These are phyloP conservation scores for Tremellales sp. DNA, from an alignment of 1,284 basidiomycete genomes.

Conservation along the genomic window DNA sequence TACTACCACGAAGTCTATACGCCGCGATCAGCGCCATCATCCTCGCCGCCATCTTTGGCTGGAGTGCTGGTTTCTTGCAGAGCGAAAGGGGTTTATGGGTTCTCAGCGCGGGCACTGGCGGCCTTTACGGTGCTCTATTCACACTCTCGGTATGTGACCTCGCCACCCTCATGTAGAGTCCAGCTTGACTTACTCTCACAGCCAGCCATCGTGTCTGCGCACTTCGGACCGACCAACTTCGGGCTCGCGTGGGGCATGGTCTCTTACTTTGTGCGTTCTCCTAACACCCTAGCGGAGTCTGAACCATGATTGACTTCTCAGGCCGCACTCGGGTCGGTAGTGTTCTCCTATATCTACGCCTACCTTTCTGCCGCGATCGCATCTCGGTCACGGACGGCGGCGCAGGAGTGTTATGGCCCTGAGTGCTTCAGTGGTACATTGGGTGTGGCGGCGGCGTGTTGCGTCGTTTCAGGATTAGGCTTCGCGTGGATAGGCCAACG, in stretches of 20 bases:
- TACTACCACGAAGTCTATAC: conserved; percentile 35
- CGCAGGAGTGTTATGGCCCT: conserved; percentile 36
- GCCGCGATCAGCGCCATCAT: conserved; percentile 29
- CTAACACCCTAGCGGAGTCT: not conserved
- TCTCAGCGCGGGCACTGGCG: conserved; percentile 41
- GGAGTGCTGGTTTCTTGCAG: conserved; percentile 30
- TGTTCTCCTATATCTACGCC: conserved; percentile 45
- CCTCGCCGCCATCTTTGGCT: conserved; percentile 37
- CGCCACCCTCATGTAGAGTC: not conserved
- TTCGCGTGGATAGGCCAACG: conserved; percentile 33
- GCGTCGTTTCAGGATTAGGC: conserved; percentile 32
- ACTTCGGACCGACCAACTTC: conserved; percentile 48
- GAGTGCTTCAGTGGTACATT: conserved; percentile 41
- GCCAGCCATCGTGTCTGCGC: conserved; percentile 42
- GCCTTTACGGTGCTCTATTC: conserved; percentile 46
- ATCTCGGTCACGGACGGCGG: conserved; percentile 4
- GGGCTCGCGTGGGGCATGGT: conserved; percentile 50
- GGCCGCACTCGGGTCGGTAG: conserved; percentile 41
- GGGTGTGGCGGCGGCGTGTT: conserved; percentile 36
- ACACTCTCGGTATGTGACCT: conserved; percentile 40
- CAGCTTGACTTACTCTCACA: conserved; percentile 2
- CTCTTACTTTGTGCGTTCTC: conserved; percentile 34
- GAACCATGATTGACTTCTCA: conserved; percentile 4
- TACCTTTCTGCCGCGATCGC: conserved; percentile 25
- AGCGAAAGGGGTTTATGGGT: conserved; percentile 39